These are phyloP conservation scores for Aspergillus ochraceoroseus DNA, from an alignment of 2,329 filamentous ascomycete genomes.

Conservation along the genomic window DNA sequence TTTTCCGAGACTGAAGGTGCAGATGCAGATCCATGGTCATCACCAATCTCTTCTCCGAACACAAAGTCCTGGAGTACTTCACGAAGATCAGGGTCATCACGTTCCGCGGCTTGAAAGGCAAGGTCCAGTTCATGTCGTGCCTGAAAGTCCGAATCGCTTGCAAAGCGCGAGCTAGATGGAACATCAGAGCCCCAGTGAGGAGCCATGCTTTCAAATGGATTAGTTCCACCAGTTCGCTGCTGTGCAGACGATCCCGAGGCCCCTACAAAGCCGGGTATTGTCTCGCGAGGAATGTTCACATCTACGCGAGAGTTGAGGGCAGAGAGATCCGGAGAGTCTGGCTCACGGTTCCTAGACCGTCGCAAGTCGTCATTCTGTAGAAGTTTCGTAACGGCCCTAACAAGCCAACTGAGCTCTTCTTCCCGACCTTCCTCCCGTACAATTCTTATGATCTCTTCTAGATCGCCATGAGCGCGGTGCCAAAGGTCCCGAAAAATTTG, in stretches of 20 bases:
- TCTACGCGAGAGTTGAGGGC: background rate
- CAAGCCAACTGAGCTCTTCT: conserved; percentile 57
- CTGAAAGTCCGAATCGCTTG: no score
- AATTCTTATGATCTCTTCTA: conserved; percentile 55
- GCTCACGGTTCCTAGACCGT: conserved; percentile 4
- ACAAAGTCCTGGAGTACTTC: background rate
- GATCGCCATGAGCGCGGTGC: conserved; percentile 56
- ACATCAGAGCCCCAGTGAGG: background rate
- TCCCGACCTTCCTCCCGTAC: conserved; percentile 58
- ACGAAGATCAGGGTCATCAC: conserved; percentile 1
- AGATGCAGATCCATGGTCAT: background rate
- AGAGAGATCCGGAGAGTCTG: conserved; percentile 7
- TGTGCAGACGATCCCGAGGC: background rate
- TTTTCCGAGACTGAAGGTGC: background rate
- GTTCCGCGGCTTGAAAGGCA: no score
- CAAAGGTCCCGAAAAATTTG: conserved; percentile 54
- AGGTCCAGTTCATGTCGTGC: no score
- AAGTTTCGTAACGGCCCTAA: conserved; percentile 49
- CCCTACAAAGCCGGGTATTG: background rate
- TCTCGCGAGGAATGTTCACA: background rate
- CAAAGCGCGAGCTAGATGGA: background rate
- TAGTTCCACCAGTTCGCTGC: background rate
- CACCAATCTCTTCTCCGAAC: background rate
- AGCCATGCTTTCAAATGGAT: background rate
- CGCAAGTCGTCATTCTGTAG: conserved; percentile 13